Evolutionary conservation across 1,284 basidiomycete species (phyloP), one percentile per base, ranked within the genome.

Genomic region (Ganoderma boninense): DNA sequence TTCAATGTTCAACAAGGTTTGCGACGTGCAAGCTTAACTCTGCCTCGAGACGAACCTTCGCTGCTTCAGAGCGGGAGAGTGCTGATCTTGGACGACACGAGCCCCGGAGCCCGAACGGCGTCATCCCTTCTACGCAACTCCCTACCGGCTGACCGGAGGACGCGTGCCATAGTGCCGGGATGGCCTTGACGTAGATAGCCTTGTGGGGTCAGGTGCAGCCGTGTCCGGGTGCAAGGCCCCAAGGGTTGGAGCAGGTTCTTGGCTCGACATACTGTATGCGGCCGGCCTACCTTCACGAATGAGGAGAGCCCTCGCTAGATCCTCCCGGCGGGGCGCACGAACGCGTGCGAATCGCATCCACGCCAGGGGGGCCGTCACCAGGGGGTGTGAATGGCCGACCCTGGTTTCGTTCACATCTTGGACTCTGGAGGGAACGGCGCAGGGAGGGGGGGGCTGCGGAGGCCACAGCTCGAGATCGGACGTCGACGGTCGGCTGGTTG

Each of bases 381-480:
- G 54, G 26, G 26, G 32, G 54, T 57, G 32, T 57, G 54, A 35
- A 57, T 35, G 29, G 54, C 32, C 32, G 26, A 16, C 26, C 54
- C 13, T 14, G 32, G 14, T 8, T 57, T 57, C 32, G 54, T 35
- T 29, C 54, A 20, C 54, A 35, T 57, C 54, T 35, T 57, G 54
- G 26, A 14, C 14, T 20, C 23, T 54, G 54, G 14, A 20, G 54
- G 54, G 54, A 35, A 57, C 54, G 29, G 32, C 7, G n/a, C n/a
- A n/a, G n/a, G 26, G 26, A 32, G 54, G 54, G 54, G 14, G 54
- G 38, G 7, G 26, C 54, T 26, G 18, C 29, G 32, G 54, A 32
- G 29, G 26, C 54, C 54, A 35, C 29, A 57, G 54, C 54, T 57
- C 26, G 54, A 57, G 18, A 52, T 52, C 49, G 49, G 49, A 52